Base-by-base conservation (phyloP, 257 asterid genomes). In the Solanum chilense region DNA sequence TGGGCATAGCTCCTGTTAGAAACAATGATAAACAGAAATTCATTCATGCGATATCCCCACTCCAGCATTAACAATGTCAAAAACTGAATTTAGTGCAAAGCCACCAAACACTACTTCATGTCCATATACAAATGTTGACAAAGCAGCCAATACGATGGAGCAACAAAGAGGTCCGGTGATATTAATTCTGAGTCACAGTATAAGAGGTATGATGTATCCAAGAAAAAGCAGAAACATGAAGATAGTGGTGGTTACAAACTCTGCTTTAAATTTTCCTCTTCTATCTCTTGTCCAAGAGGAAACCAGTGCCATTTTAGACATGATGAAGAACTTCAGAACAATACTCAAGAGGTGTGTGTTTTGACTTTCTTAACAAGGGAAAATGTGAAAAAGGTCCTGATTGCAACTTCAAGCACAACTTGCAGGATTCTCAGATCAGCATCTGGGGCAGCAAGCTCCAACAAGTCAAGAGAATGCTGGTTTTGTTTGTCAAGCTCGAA, bases 21-120 rank as follows among this genome's bases (percentile, higher is more conserved):
- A 97, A 95, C 90, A 97, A 94, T 93, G 95, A 94, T 52, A 95
- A 97, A 89, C 98, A 97, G 98, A 97, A 97, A 89, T 97, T 97
- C 92, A 92, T 95, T 90, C 99, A 95, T 89, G 99, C 98, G 25
- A 94, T 97, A 87, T 97, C 99, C 66, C 98, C 97, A 93, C 94
- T 90, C 99, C 99, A 86, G 94, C 99, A 75, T 93, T 96, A 87
- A 89, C 90, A 86, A 97, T 95, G 99, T 93, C 98, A 9, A 47
- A 91, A 77, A 89, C 94, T 82, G 98, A 97, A 89, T 87, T 95
- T 80, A 90, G 94, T 84, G 77, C 92, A 82, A 97, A 90, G 91
- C 98, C 98, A 5, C 92, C 93, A 86, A 95, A 93, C 88, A 90
- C 98, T 90, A 94, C 99, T 85, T 80, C 90, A 89, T 93, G 92